Evolutionary conservation across 345 rosid genomes (phyloP).

Genomic region (Bretschneidera sinensis): DNA sequence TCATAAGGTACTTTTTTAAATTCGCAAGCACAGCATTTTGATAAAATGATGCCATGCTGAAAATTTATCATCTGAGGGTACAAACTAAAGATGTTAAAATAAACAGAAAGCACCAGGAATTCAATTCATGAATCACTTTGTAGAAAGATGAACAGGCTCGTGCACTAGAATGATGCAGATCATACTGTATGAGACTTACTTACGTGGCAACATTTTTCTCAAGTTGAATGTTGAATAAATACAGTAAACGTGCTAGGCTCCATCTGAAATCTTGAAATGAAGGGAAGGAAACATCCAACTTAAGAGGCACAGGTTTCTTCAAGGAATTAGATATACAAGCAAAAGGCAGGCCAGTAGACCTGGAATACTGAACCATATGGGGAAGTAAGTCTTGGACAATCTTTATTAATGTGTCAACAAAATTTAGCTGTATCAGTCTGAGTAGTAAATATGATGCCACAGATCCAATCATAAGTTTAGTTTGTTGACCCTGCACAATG

Average conservation of each 20-base stretch:
- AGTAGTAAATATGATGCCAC: slow-evolving; percentile 40
- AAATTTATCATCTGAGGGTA: not conserved
- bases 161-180: not conserved
- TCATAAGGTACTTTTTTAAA: not conserved
- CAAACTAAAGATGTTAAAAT: too few relatives aligned
- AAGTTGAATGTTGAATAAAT: slow-evolving; percentile 78
- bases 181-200: slow-evolving; percentile 24
- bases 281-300: slow-evolving; percentile 67
- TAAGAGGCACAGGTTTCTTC: slow-evolving; percentile 73
- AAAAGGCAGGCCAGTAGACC: slow-evolving; percentile 39
- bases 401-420: slow-evolving; percentile 25
- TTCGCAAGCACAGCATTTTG: not conserved
- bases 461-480: slow-evolving; percentile 34
- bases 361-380: slow-evolving; percentile 27
- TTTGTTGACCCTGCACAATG: slow-evolving; percentile 44
- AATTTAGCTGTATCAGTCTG: slow-evolving; percentile 28
- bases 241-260: slow-evolving; percentile 65
- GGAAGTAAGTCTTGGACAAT: slow-evolving; percentile 37
- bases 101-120: not conserved
- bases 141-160: not conserved
- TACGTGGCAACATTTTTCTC: slow-evolving; percentile 94
- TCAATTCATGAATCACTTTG: not conserved
- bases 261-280: slow-evolving; percentile 65
- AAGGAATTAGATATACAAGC: slow-evolving; percentile 81
- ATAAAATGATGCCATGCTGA: not conserved